Evolutionary conservation across 345 rosid species (phyloP).

Genomic region (Populus ilicifolia): DNA sequence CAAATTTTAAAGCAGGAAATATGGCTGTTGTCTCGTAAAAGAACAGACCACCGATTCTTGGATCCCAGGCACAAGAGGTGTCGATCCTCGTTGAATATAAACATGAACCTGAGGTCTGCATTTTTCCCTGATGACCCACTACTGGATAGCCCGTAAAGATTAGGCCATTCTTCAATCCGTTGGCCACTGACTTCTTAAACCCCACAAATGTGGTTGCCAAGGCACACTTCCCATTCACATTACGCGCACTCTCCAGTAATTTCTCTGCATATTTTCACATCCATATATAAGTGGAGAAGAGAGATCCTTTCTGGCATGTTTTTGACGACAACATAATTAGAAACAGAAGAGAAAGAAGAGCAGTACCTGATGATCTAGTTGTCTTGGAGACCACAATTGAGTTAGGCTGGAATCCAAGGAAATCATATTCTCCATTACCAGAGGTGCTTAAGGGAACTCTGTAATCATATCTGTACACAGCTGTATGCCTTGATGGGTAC

Average conservation of each 20-base stretch:
- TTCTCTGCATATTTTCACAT: conserved; percentile 44
- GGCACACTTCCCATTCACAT: conserved; percentile 51
- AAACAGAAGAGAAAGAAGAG: neutral
- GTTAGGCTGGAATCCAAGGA: conserved; percentile 68
- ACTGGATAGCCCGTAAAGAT: conserved; percentile 77
- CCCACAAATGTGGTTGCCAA: conserved; percentile 50
- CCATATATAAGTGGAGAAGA: neutral
- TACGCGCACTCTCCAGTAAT: conserved; percentile 42
- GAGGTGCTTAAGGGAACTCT: conserved; percentile 45
- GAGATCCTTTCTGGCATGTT: neutral
- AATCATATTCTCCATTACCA: conserved; percentile 67
- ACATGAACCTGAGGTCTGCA: conserved; percentile 83
- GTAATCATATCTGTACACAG: conserved; percentile 69
- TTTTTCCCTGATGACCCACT: conserved; percentile 71
- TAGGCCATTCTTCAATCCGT: conserved; percentile 65
- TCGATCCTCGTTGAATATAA: conserved; percentile 58
- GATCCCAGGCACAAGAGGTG: conserved; percentile 71
- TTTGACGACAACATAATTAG: neutral
- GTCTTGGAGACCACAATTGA: conserved; percentile 53
- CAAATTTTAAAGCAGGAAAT: conserved; percentile 44
- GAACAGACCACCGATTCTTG: conserved; percentile 63
- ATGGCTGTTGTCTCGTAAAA: conserved; percentile 77
- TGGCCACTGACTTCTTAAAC: conserved; percentile 54
- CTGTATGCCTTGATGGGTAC: conserved; percentile 71
- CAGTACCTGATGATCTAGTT: conserved; percentile 54